Base-by-base conservation (phyloP, 768 basidiomycete genomes). In the Auricularia auricula-judae region DNA sequence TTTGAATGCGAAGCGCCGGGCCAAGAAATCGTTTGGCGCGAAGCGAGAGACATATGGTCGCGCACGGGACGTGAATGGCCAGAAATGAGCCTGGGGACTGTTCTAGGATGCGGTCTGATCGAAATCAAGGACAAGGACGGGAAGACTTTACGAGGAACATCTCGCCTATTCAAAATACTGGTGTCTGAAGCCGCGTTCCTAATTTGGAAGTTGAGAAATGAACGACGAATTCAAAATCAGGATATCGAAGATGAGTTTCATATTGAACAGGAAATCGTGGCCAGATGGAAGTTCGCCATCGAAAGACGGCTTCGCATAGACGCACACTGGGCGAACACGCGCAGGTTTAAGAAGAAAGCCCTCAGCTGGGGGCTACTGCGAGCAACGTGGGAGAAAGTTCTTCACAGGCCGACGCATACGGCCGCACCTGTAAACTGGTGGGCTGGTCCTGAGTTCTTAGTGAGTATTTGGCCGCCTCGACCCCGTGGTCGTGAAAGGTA, bases 1-100 rank as follows among this genome's bases (percentile, higher is more conserved):
- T 72, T 67, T 2, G 72, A 71, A 12, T 77, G 75, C 65, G 73
- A 73, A 65, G 78, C 77, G 8, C 51, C 23, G 18, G 47, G 47
- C 7, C 7, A 18, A 51, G 47, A 4, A 5, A 16, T 18, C 10
- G 18, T 51, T 16, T 51, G 47, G 47, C 7, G 21, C 4, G 47
- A 51, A 51, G 47, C 47, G 3, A 18, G 18, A 16, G 16, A 8
- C 47, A 4, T 51, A 5, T 51, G 47, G 47, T 11, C 10, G 10
- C 14, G 47, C 4, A 51, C 47, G 47, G 47, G 47, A 21, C 47
- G 7, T 4, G 10, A 7, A 51, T 51, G 47, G 47, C 47, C 47
- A 11, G 47, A 51, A 18, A 4, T 51, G 47, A 1, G 10, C 7
- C 21, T 51, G 16, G 47, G 47, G 4, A 4, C 16, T 4, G 16